Conservation (phyloP, 257 asterid genomes). For the Plantago ovata region DNA sequence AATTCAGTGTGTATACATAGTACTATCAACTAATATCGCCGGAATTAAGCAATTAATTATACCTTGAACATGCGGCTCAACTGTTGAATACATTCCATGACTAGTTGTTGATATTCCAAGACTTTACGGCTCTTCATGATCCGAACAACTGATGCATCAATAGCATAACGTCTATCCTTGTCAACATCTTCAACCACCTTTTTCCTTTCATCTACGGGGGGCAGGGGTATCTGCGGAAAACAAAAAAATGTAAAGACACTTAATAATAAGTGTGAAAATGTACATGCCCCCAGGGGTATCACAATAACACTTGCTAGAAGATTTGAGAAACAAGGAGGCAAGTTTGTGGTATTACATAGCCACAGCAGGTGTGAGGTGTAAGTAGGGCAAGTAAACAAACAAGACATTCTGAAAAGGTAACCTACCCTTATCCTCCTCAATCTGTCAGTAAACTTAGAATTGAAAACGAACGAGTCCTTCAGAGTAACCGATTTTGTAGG, state of each 20-base stretch:
- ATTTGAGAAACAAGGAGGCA: too few species aligned
- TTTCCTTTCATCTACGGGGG: constrained; percentile 51
- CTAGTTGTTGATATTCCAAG: constrained; percentile 42
- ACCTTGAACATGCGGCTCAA: constrained; percentile 50
- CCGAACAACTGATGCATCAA: constrained; percentile 55
- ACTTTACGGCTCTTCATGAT: constrained; percentile 63
- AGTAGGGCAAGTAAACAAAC: neutral
- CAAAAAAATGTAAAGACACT: constrained; percentile 5
- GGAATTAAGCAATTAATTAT: neutral
- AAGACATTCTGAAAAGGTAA: neutral
- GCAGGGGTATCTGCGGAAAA: constrained; percentile 45
- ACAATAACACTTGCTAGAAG: too few species aligned
- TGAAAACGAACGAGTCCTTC: constrained; percentile 40
- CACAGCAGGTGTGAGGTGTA: too few species aligned
- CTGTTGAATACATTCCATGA: too few species aligned
- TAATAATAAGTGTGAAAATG: too few species aligned
- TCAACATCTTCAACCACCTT: too few species aligned
- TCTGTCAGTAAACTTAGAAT: constrained; percentile 47
- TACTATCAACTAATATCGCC: too few species aligned
- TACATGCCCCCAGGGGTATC: too few species aligned
- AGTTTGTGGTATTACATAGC: too few species aligned
- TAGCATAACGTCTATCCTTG: constrained; percentile 43
- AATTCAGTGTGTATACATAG: too few species aligned
- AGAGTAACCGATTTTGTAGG: constrained; percentile 30
- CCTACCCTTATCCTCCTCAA: constrained; percentile 57